Conservation (phyloP, 2,329 filamentous ascomycete genomes). For the Raffaelea arxii region DNA sequence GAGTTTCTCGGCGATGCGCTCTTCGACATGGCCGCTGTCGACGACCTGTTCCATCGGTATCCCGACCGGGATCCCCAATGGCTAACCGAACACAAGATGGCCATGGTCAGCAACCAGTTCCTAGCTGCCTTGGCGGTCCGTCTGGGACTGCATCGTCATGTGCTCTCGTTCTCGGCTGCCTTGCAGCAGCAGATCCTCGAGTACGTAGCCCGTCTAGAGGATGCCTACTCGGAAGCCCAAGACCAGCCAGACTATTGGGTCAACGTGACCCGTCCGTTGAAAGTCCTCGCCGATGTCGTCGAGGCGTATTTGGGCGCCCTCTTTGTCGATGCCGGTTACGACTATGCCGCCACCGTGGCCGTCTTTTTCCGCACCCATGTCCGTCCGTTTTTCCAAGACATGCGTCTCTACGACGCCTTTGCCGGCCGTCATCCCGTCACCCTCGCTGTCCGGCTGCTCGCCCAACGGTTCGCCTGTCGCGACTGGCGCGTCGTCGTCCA, state of each 20-base stretch:
- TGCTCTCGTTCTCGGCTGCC: slow-evolving; percentile 44
- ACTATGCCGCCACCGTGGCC: slow-evolving; percentile 67
- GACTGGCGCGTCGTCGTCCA: slow-evolving; percentile 45
- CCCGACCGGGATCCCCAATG: slow-evolving; percentile 83
- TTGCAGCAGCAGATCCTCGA: slow-evolving; percentile 37
- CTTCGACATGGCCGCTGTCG: slow-evolving; percentile 76
- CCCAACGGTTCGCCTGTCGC: slow-evolving; percentile 54
- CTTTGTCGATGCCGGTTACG: slow-evolving; percentile 79
- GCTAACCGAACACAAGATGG: slow-evolving; percentile 98
- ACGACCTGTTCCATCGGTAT: slow-evolving; percentile 68
- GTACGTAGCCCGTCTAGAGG: slow-evolving; percentile 48
- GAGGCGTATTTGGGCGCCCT: slow-evolving; percentile 85
- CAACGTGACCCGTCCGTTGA: slow-evolving; percentile 53
- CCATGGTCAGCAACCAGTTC: slow-evolving; percentile 98
- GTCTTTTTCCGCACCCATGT: slow-evolving; percentile 70
- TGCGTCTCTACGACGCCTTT: slow-evolving; percentile 78
- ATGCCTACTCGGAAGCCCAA: slow-evolving; percentile 25
- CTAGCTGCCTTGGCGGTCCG: slow-evolving; percentile 71
- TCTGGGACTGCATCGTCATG: slow-evolving; percentile 66
- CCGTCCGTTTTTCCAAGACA: slow-evolving; percentile 71
- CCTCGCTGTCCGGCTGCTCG: slow-evolving; percentile 54
- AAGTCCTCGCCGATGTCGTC: slow-evolving; percentile 72
- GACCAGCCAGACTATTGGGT: slow-evolving; percentile 57
- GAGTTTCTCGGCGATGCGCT: slow-evolving; percentile 89
- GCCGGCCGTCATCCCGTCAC: slow-evolving; percentile 82